Evolutionary conservation across 2,329 filamentous ascomycete species (phyloP).

Genomic region (Colletotrichum brevisporum): DNA sequence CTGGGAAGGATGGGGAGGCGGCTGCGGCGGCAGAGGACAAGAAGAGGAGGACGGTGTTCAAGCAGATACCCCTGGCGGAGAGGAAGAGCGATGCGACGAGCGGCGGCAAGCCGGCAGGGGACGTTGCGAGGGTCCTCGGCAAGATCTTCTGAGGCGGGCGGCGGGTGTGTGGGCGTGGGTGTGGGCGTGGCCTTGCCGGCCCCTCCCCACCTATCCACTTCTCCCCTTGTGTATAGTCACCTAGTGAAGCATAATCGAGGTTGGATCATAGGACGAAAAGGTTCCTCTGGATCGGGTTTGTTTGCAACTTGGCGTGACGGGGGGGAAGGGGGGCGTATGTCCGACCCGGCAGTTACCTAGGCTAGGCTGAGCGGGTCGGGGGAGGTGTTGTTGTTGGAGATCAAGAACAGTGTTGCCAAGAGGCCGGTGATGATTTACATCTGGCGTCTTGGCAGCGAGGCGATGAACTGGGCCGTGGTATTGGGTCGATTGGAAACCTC

Average conservation of each 20-base stretch:
- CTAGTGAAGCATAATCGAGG: slow-evolving; percentile 22
- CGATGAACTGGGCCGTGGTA: slow-evolving; percentile 1
- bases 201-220: background rate
- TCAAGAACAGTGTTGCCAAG: background rate
- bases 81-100: slow-evolving; percentile 59
- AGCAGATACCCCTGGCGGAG: slow-evolving; percentile 73
- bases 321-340: background rate
- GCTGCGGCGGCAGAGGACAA: slow-evolving; percentile 41
- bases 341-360: background rate
- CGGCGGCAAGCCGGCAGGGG: slow-evolving; percentile 67
- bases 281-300: slow-evolving; percentile 17
- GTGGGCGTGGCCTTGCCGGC: background rate
- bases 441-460: slow-evolving; percentile 27
- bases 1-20: background rate
- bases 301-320: background rate
- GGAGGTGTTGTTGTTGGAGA: background rate
- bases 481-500: background rate
- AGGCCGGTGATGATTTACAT: background rate
- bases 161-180: slow-evolving; percentile 4
- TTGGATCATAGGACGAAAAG: slow-evolving; percentile 26
- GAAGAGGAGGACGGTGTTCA: slow-evolving; percentile 69
- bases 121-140: slow-evolving; percentile 72
- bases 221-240: background rate
- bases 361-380: background rate
- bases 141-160: slow-evolving; percentile 69